These are phyloP conservation scores for Gossypium thurberi DNA, from an alignment of 345 rosid species.

Conservation along the genomic window DNA sequence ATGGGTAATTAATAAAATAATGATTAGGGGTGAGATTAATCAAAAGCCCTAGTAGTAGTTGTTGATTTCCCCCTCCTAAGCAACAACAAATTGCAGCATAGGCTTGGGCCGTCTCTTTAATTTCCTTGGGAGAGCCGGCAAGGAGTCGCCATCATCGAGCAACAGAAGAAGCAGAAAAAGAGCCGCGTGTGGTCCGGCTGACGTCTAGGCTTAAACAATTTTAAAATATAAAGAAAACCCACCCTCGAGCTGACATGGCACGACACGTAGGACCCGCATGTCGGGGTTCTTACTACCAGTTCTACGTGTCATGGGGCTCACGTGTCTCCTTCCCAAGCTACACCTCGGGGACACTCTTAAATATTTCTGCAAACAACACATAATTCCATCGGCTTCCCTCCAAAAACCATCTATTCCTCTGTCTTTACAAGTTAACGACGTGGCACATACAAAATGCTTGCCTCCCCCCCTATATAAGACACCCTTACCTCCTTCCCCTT, in stretches of 20 bases:
- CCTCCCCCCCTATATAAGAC: conserved; percentile 25
- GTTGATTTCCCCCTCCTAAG: neutral
- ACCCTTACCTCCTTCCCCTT: neutral
- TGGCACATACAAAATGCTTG: neutral
- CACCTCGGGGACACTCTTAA: conserved; percentile 23
- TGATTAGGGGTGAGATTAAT: neutral
- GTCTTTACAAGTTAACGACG: neutral
- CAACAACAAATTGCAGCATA: neutral
- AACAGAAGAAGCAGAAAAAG: conserved; percentile 20
- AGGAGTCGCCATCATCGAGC: conserved; percentile 27
- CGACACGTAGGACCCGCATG: conserved; percentile 42
- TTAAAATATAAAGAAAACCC: neutral
- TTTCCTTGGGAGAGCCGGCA: conserved; percentile 23
- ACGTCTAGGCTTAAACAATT: conserved; percentile 17
- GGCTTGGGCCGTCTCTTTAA: neutral
- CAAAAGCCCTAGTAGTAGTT: neutral
- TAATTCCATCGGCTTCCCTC: conserved; percentile 14
- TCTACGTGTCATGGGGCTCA: conserved; percentile 35
- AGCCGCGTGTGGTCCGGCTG: conserved; percentile 47
- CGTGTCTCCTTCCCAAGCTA: conserved; percentile 23
- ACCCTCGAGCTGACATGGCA: conserved; percentile 39
- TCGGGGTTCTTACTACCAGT: conserved; percentile 9
- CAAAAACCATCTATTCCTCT: neutral
- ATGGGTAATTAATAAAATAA: neutral
- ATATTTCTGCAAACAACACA: conserved; percentile 9